These are phyloP conservation scores for Fusarium sp. DNA, from an alignment of 2,329 filamentous ascomycete species.

Conservation along the genomic window DNA sequence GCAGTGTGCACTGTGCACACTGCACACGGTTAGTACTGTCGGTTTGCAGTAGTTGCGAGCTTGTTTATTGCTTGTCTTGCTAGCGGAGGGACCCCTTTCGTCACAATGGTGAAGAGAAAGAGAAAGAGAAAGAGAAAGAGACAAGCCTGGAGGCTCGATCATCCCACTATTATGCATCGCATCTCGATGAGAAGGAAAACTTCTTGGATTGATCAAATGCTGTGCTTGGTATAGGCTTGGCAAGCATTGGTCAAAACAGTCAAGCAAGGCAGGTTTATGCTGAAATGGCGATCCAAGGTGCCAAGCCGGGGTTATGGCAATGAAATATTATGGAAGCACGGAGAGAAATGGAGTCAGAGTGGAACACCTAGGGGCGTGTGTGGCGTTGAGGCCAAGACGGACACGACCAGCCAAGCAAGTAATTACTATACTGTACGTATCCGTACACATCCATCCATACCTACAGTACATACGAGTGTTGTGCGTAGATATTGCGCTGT, in stretches of 20 bases:
- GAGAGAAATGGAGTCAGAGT: conserved; percentile 19
- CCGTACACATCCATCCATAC: neutral
- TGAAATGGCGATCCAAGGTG: conserved; percentile 26
- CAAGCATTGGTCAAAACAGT: conserved; percentile 30
- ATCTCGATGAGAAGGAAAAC: conserved; percentile 32
- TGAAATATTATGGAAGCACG: conserved; percentile 19
- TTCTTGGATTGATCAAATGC: neutral
- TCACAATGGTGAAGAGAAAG: neutral
- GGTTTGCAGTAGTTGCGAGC: neutral
- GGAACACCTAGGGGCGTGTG: conserved; percentile 22
- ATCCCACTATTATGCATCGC: conserved; percentile 9
- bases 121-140: neutral
- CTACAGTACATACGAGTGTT: neutral
- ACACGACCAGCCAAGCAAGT: conserved; percentile 9
- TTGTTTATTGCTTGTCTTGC: conserved; percentile 11
- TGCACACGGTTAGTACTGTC: neutral
- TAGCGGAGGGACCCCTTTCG: conserved; percentile 2
- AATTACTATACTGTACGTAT: neutral
- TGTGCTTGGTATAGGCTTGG: conserved; percentile 27
- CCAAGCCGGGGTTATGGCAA: conserved; percentile 43
- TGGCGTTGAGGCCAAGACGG: conserved; percentile 25
- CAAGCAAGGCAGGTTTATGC: conserved; percentile 33
- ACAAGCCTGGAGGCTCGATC: neutral
- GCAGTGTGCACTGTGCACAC: neutral
- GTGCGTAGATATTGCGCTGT: neutral